A percentile compares a stretch with the other conserved stretches of the same genome.
phyloP scores from a whole-genome alignment of 805 yeast species.

The Kregervanrija delftensis region DNA sequence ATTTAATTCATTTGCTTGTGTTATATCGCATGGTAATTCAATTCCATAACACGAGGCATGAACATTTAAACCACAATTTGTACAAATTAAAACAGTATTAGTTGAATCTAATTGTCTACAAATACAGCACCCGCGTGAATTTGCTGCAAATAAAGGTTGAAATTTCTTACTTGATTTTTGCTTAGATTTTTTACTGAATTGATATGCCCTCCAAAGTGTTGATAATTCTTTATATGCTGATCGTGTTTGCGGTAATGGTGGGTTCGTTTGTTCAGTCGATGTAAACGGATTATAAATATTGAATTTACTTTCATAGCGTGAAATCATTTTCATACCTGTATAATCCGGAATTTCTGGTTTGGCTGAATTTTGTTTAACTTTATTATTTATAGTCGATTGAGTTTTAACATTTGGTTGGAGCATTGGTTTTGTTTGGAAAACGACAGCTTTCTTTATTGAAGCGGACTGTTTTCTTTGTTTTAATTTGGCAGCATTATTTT shows the following conservation, averaged over 20 bases:
- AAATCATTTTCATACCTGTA: constrained; percentile 6
- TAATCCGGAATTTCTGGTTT: background rate
- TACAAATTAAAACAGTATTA: constrained; percentile 47
- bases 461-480: too few relatives aligned
- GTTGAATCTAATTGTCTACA: constrained; percentile 35
- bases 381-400: too few relatives aligned
- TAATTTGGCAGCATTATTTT: too few relatives aligned
- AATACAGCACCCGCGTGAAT: constrained; percentile 44
- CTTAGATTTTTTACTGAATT: constrained; percentile 12
- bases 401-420: too few relatives aligned
- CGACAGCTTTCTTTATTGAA: too few relatives aligned
- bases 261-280: constrained; percentile 5
- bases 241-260: constrained; percentile 17
- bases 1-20: constrained; percentile 25
- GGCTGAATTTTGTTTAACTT: background rate
- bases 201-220: constrained; percentile 15
- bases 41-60: constrained; percentile 70
- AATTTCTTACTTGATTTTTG: constrained; percentile 3
- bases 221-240: constrained; percentile 17
- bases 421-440: too few relatives aligned
- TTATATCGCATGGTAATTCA: constrained; percentile 7
- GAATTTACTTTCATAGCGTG: constrained; percentile 22
- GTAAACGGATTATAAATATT: constrained; percentile 18
- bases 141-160: constrained; percentile 18
- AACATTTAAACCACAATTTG: constrained; percentile 59